Percentiles rank a stretch among this genome's conserved stretches.
Evolutionary conservation across 2,329 filamentous ascomycete genomes (phyloP).

Genomic region (Fusarium burgessii): DNA sequence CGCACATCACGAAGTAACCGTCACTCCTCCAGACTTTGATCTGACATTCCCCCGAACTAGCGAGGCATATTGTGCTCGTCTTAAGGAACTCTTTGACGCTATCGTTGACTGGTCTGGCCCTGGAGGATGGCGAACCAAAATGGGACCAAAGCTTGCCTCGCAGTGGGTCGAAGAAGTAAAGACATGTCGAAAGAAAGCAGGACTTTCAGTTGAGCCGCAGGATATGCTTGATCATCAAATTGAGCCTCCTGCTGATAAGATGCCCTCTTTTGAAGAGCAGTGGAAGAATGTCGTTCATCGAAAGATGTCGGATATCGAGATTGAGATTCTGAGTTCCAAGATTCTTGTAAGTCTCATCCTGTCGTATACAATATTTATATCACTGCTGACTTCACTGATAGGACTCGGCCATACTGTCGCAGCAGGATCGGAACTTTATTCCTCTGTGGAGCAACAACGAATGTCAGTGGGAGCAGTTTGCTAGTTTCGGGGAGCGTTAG

Average conservation of each 20-base stretch:
- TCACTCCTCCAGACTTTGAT: slow-evolving; percentile 1
- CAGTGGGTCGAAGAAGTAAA: slow-evolving; percentile 21
- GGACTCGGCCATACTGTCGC: slow-evolving; percentile 34
- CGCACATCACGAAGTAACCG: neutral
- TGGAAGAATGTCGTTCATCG: slow-evolving; percentile 41
- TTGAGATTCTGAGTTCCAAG: slow-evolving; percentile 38
- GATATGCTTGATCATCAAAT: slow-evolving; percentile 26
- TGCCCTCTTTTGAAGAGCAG: slow-evolving; percentile 30
- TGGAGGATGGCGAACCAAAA: slow-evolving; percentile 36
- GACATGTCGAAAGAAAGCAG: neutral
- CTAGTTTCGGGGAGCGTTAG: slow-evolving; percentile 44
- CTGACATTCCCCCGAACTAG: slow-evolving; percentile 16
- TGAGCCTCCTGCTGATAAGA: slow-evolving; percentile 17
- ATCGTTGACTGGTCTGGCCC: slow-evolving; percentile 37
- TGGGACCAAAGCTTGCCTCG: slow-evolving; percentile 22
- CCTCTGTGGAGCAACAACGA: slow-evolving; percentile 42
- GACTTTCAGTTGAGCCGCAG: slow-evolving; percentile 4
- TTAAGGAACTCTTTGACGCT: slow-evolving; percentile 36
- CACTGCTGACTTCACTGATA: neutral
- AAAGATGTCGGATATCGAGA: slow-evolving; percentile 35
- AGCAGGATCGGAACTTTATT: slow-evolving; percentile 35
- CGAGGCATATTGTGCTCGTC: neutral
- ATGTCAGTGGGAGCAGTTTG: slow-evolving; percentile 43
- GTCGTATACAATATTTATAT: accelerated
- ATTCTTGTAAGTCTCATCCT: slow-evolving; percentile 18